phyloP scores from a whole-genome alignment of 257 asterid species.

The Echium plantagineum region DNA sequence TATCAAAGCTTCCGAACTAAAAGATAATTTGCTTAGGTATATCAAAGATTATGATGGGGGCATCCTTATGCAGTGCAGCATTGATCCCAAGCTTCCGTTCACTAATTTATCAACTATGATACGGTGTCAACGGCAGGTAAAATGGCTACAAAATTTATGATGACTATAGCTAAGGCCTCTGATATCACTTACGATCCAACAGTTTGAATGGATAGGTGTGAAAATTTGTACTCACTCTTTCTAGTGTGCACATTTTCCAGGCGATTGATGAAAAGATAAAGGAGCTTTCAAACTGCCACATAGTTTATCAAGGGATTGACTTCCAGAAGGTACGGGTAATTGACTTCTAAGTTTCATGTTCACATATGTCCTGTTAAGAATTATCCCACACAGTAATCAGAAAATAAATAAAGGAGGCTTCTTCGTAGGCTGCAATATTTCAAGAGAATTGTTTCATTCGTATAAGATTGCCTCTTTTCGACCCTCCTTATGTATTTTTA shows the following conservation, averaged over 20 bases:
- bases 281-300: slow-evolving; percentile 96
- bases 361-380: too few relatives aligned
- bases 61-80: slow-evolving; percentile 94
- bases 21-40: slow-evolving; percentile 36
- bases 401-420: too few relatives aligned
- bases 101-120: slow-evolving; percentile 95
- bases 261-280: slow-evolving; percentile 94
- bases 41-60: slow-evolving; percentile 98
- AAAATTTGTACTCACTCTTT: not conserved
- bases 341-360: slow-evolving; percentile 1
- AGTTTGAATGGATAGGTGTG: not conserved
- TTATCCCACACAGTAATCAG: too few relatives aligned
- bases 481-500: too few relatives aligned
- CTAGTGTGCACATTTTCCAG: slow-evolving; percentile 26
- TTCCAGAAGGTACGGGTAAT: slow-evolving; percentile 72
- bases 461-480: too few relatives aligned
- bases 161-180: not conserved
- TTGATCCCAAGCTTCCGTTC: slow-evolving; percentile 93
- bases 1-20: slow-evolving; percentile 4
- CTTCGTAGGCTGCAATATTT: too few relatives aligned
- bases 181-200: not conserved
- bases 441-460: too few relatives aligned
- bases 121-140: slow-evolving; percentile 90
- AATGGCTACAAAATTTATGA: slow-evolving; percentile 7
- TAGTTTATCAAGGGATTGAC: slow-evolving; percentile 84